Evolutionary conservation across 805 yeast species (phyloP).

Genomic region (Blastobotrys americana): DNA sequence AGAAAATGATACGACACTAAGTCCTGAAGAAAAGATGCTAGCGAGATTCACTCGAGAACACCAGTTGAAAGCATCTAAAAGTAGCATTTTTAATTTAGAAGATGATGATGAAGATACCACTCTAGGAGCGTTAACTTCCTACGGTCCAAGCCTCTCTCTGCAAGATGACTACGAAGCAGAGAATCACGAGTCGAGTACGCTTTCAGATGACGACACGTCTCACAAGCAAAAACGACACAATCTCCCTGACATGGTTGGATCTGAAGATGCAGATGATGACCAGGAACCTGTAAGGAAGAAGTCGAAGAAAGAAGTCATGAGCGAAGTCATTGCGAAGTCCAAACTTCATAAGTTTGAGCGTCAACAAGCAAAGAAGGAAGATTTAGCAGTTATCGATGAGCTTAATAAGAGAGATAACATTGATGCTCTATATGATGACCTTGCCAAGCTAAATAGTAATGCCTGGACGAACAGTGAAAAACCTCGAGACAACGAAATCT

Average conservation of each 20-base stretch:
- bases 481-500: constrained; percentile 20
- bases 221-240: constrained; percentile 7
- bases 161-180: constrained; percentile 51
- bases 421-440: constrained; percentile 28
- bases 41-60: constrained; percentile 89
- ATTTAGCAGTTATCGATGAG: constrained; percentile 30
- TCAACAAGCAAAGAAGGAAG: constrained; percentile 34
- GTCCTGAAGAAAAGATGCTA: constrained; percentile 90
- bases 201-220: constrained; percentile 30
- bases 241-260: constrained; percentile 18
- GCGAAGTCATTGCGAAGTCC: constrained; percentile 38
- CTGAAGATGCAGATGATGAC: constrained; percentile 34
- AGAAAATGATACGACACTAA: constrained; percentile 61
- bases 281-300: constrained; percentile 34
- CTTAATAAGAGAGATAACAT: constrained; percentile 32
- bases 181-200: constrained; percentile 28
- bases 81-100: constrained; percentile 64
- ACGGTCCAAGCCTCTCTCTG: constrained; percentile 58
- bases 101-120: constrained; percentile 43
- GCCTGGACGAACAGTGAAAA: constrained; percentile 6
- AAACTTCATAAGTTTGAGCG: constrained; percentile 36
- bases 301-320: constrained; percentile 38
- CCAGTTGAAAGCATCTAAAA: constrained; percentile 53
- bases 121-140: constrained; percentile 58
- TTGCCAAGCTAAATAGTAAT: constrained; percentile 12